Evolutionary conservation across 805 yeast species (phyloP), one percentile per base, ranked within the genome.

Genomic region (Ogataea ganodermae): DNA sequence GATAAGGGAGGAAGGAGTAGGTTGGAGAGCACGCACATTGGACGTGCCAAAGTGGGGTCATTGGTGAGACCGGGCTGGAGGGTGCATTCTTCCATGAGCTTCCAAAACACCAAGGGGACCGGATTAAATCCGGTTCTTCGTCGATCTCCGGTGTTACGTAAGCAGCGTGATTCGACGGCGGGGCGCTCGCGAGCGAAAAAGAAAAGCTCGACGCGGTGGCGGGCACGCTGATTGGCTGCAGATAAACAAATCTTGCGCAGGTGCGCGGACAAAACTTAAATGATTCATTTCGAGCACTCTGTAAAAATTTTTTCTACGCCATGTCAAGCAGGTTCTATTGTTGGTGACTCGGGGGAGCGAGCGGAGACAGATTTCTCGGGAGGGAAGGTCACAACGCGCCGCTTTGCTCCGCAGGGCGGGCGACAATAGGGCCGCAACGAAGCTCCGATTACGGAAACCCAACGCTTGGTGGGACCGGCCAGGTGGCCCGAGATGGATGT

Each of bases 221-320:
- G 16, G 14, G 27, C 28, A 13, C 17, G 26, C n/a, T 52, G 49
- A 52, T 52, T 52, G 56, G 56, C 49, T 32, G 39, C 42, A 52
- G 56, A 52, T 52, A 52, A 52, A 30, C 26, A 18, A 26, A 26
- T 38, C 42, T 26, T 12, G 24, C 9, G 31, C 32, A 13, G 42
- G 32, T 27, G 31, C 32, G 18, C 32, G 42, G 32, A 10, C 33
- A 38, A 38, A 26, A 10, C 13, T 3, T n/a, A 24, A n/a, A 23
- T 38, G 42, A 38, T 22, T 38, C 42, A 38, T 23, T 28, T 18
- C 30, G 42, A 24, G 41, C 6, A 6, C 10, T 9, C 21, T 21
- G 27, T 17, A 38, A 38, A 38, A 22, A 27, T 38, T 38, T 27
- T 16, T 21, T 35, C 20, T n/a, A 21, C 26, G 7, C 26, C 38